Conservation (phyloP, 2,329 filamentous ascomycete genomes). For the Aspergillus pseudonomiae region DNA sequence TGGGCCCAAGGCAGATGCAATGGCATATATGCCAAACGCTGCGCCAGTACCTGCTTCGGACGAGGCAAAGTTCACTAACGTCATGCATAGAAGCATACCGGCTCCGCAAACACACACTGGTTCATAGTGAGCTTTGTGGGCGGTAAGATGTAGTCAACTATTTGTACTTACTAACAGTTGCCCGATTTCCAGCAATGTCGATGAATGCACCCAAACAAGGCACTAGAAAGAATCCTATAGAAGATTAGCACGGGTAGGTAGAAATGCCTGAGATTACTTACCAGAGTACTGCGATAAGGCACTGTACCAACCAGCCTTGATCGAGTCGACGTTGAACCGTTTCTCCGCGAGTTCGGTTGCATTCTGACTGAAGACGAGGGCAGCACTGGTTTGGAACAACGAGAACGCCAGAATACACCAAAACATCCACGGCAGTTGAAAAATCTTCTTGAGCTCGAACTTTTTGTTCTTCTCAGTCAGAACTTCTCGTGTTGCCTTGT, state of each 20-base stretch:
- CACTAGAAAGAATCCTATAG: constrained; percentile 57
- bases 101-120: constrained; percentile 48
- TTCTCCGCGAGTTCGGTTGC: constrained; percentile 64
- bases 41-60: constrained; percentile 58
- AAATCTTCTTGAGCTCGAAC: constrained; percentile 59
- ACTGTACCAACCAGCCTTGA: constrained; percentile 65
- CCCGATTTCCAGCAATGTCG: constrained; percentile 58
- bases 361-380: constrained; percentile 59
- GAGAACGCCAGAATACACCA: constrained; percentile 61
- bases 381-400: constrained; percentile 61
- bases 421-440: constrained; percentile 62
- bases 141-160: neutral
- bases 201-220: constrained; percentile 60
- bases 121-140: constrained; percentile 25
- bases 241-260: neutral
- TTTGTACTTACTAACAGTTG: constrained; percentile 44
- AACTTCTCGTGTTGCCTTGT: constrained; percentile 61
- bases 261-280: constrained; percentile 6
- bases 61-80: constrained; percentile 56
- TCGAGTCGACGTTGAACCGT: constrained; percentile 57
- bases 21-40: constrained; percentile 62
- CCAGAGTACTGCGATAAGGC: constrained; percentile 58
- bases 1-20: constrained; percentile 59
- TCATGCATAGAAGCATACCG: constrained; percentile 58
- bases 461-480: constrained; percentile 64